phyloP scores from a whole-genome alignment of 305 asterid species.

The Coffea humblotiana region DNA sequence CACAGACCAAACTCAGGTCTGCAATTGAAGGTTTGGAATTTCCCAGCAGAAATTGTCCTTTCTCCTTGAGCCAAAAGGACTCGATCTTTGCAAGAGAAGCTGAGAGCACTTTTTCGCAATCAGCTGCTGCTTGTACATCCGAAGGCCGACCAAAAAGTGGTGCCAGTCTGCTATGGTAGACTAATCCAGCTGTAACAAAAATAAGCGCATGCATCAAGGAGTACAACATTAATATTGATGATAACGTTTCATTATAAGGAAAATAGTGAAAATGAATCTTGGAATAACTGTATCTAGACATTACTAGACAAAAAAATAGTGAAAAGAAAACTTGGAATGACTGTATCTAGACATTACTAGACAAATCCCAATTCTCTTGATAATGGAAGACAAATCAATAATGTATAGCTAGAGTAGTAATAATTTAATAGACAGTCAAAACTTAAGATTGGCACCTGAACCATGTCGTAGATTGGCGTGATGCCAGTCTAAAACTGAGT shows the following conservation, averaged over 20 bases:
- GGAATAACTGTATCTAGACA: too few relatives aligned
- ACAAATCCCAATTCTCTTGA: not conserved
- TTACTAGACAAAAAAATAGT: too few relatives aligned
- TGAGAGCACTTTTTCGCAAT: slow-evolving; percentile 57
- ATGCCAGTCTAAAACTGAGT: slow-evolving; percentile 93
- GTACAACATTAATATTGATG: too few relatives aligned
- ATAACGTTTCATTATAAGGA: too few relatives aligned
- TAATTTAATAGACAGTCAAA: not conserved
- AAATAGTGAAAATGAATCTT: too few relatives aligned
- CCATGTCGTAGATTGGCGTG: slow-evolving; percentile 79
- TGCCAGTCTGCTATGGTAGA: slow-evolving; percentile 49
- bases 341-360: too few relatives aligned
- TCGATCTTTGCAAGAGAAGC: slow-evolving; percentile 61
- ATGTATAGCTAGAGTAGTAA: too few relatives aligned
- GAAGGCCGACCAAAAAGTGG: slow-evolving; percentile 63
- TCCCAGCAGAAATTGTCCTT: slow-evolving; percentile 71
- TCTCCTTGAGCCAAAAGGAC: slow-evolving; percentile 78
- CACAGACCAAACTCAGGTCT: slow-evolving; percentile 87
- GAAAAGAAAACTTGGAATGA: too few relatives aligned
- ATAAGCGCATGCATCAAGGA: too few relatives aligned
- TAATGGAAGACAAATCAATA: too few relatives aligned
- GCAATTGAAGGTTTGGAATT: slow-evolving; percentile 82
- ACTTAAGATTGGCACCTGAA: slow-evolving; percentile 49
- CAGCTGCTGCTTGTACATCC: slow-evolving; percentile 66
- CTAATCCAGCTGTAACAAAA: slow-evolving; percentile 43